Base-by-base conservation (phyloP, 495 filamentous ascomycete genomes). In the Xylaria cubensis region DNA sequence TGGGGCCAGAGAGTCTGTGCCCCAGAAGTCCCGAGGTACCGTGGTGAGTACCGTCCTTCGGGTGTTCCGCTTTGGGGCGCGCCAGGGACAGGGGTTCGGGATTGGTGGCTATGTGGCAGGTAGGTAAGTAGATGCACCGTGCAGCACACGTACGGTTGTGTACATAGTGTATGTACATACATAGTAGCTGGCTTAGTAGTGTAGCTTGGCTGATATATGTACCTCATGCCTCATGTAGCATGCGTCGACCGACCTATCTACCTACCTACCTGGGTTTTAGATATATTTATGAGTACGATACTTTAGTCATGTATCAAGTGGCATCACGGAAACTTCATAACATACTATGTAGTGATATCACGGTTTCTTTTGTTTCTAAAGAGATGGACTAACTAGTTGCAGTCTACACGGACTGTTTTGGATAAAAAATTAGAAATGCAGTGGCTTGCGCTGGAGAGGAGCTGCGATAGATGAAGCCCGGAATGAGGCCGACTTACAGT, bases 31-130 rank as follows among this genome's bases (percentile, higher is more conserved):
- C 65, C 53, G 53, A 58, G 36, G 51, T 69, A 69, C 51, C 34
- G 24, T 64, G 4, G 50, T 56, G 69, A 71, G 69, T 64, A 48
- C 69, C 69, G 69, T 71, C 44, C 48, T 64, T 71, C 69, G 69
- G 67, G 55, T 62, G 24, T 71, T 71, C 69, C 59, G 59, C 48
- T 71, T 71, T 64, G 36, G 61, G 59, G 59, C 17, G 58, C n/a
- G 46, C 36, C 59, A 71, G 48, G 2, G 59, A 42, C 69, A 51
- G 53, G 69, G 69, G 58, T 41, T 42, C 26, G 42, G 53, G 26
- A 21, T 44, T 62, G 39, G 69, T 64, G 56, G 62, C 69, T 71
- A 71, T 64, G 36, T 15, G 61, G 39, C 39, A 56, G 34, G 61
- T 53, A 70, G 61, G 39, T n/a, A 56, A 21, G 61, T 53, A 70